Evolutionary conservation across 1,284 basidiomycete species (phyloP), one percentile per base, ranked within the genome.

Genomic region (Moesziomyces sp.): DNA sequence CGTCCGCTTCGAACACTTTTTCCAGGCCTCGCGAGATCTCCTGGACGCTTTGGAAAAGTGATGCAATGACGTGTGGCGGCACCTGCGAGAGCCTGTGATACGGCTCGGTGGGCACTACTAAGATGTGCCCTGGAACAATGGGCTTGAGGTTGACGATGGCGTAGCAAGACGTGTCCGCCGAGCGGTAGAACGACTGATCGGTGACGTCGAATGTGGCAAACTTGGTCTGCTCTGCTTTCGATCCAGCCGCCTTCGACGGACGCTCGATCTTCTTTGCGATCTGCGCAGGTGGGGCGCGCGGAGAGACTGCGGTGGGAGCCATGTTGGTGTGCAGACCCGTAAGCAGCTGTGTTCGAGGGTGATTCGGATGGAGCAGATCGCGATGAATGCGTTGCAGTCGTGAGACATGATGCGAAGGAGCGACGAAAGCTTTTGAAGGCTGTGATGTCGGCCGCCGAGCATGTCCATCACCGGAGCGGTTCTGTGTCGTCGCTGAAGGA

Each of bases 61-160:
- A 58, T 7, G 56, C 60, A 2, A 81, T 52, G 52, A 74, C 63
- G 2, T 65, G 48, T 16, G 52, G 43, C 11, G 76, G 73, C 3
- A 80, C 52, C 43, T 83, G 74, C 0, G 57, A 58, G 3, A 83
- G 66, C 11, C 80, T 59, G 47, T 72, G 55, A 40, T 77, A 79
- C 18, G 62, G 65, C 9, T 34, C 60, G 14, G 71, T 66, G 3
- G 83, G 80, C 26, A 83, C 78, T 28, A 84, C 78, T 28, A 84
- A 53, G 2, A 82, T 77, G 53, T 82, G 83, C 1, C 81, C 80
- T 0, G 80, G 80, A 0, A 80, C 81, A 28, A 84, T 77, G 21
- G 83, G 83, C 58, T 82, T 82, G 21, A 84, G 71, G 61, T 84
- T 84, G 43, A 84, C 83, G 44, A 84, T 71, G 16, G 76, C 79